Evolutionary conservation across 2,329 filamentous ascomycete genomes (phyloP), one percentile per base, ranked within the genome.

Genomic region (Chrysoporthe puriensis): DNA sequence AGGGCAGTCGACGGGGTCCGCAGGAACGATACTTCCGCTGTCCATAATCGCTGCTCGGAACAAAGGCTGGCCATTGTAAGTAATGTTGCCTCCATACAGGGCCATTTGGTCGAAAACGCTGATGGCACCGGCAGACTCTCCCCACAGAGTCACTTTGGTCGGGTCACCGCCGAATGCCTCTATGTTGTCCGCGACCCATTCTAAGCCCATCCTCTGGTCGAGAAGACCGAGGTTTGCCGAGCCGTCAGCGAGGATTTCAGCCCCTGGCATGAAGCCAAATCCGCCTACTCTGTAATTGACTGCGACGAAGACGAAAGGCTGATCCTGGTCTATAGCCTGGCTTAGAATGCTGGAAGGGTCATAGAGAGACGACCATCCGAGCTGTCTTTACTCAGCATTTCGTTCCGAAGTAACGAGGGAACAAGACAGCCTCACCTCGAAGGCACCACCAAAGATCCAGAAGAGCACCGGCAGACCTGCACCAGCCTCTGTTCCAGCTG

Each of bases 11-110:
- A 93, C 86, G 0, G 84, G 82, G 36, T 88, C 85, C 0, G 89
- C 83, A 0, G 90, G 90, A 0, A 87, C 78, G 2, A 90, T 76
- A 66, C 83, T 87, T 2, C 91, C 91, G 2, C 88, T 91, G 79
- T 91, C 86, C 91, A 96, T 94, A 72, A 95, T 94, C 36, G 83
- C 91, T 1, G 82, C 91, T 36, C 90, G 86, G 84, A 96, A 95
- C 0, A 96, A 83, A 1, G 88, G 82, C 73, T 90, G 88, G 64
- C 89, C 90, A 2, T 94, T 93, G 80, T 94, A 94, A 0, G 82
- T 89, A 74, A 88, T 86, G 76, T 95, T 82, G 7, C 92, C 92
- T 44, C 88, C 85, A 72, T 92, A 93, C 13, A 94, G 80, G 1
- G 87, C 80, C 86, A 93, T 93, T 72, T 95, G 92, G 73, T 94